phyloP scores from a whole-genome alignment of 805 yeast genomes.

The Kodamaea lidongshanica region DNA sequence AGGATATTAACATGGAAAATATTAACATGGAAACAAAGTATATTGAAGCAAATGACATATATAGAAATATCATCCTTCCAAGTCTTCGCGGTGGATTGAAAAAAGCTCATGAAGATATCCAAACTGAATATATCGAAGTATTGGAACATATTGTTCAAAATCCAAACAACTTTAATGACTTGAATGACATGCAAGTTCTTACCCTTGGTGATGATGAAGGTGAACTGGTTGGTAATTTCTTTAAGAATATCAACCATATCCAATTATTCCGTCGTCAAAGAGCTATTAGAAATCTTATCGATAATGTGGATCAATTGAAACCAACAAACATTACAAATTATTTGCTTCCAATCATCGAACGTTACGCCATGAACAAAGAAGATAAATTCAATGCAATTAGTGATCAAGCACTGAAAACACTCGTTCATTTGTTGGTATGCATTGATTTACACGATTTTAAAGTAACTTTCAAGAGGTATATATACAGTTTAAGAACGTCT shows the following conservation, averaged over 20 bases:
- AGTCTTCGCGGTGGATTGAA: constrained; percentile 62
- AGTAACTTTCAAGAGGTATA: constrained; percentile 67
- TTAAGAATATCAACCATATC: constrained; percentile 69
- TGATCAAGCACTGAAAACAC: constrained; percentile 58
- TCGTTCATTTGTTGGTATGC: constrained; percentile 51
- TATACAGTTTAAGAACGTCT: constrained; percentile 35
- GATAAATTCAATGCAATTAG: constrained; percentile 53
- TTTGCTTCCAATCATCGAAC: constrained; percentile 79
- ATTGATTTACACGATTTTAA: constrained; percentile 76
- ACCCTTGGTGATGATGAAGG: constrained; percentile 61
- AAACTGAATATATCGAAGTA: constrained; percentile 64
- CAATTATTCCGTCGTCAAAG: constrained; percentile 82
- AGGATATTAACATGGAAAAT: constrained; percentile 16
- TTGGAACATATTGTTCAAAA: constrained; percentile 56
- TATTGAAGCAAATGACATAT: constrained; percentile 31
- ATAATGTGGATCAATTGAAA: constrained; percentile 40
- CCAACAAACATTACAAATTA: constrained; percentile 67
- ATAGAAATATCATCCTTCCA: constrained; percentile 58
- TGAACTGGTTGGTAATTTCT: constrained; percentile 44
- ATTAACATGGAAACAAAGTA: too few species aligned
- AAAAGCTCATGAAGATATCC: constrained; percentile 49
- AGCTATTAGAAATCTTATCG: constrained; percentile 64
- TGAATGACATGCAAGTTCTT: constrained; percentile 62
- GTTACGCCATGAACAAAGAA: constrained; percentile 58
- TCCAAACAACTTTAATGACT: constrained; percentile 40